Evolutionary conservation across 345 rosid species (phyloP).

Genomic region (Eucalyptus tenuipes): DNA sequence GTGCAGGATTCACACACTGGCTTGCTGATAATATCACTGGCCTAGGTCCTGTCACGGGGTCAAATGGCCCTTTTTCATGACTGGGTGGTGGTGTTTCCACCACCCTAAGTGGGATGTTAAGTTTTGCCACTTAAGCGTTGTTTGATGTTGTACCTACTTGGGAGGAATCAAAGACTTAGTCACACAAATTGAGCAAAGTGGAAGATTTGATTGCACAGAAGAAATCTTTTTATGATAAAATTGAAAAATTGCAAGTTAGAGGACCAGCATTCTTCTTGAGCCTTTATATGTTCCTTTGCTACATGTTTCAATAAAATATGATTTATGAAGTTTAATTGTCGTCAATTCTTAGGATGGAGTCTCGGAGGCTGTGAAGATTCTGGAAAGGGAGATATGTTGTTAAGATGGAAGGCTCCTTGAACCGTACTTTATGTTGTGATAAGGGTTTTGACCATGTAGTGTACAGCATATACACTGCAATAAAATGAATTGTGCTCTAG

Average conservation of each 20-base stretch:
- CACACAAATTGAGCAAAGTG: background rate
- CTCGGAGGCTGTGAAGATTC: slow-evolving; percentile 57
- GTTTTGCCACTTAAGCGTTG: background rate
- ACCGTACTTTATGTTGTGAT: no score
- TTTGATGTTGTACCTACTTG: background rate
- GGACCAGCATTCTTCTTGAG: background rate
- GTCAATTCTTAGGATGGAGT: slow-evolving; percentile 56
- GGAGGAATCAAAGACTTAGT: background rate
- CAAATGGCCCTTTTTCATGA: background rate
- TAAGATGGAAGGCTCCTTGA: no score
- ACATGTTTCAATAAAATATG: background rate
- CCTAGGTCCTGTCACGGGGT: background rate
- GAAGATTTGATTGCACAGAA: background rate
- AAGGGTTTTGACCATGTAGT: background rate
- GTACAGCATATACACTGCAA: background rate
- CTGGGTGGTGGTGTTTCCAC: background rate
- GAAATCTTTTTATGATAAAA: background rate
- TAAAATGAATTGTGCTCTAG: background rate
- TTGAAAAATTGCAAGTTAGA: background rate
- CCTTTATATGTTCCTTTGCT: background rate
- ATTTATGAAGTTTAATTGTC: background rate
- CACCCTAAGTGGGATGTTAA: background rate
- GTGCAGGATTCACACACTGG: background rate
- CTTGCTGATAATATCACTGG: background rate
- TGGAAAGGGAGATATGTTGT: slow-evolving; percentile 41